Evolutionary conservation across 768 basidiomycete genomes (phyloP).

Genomic region (Tricholoma matsutake): DNA sequence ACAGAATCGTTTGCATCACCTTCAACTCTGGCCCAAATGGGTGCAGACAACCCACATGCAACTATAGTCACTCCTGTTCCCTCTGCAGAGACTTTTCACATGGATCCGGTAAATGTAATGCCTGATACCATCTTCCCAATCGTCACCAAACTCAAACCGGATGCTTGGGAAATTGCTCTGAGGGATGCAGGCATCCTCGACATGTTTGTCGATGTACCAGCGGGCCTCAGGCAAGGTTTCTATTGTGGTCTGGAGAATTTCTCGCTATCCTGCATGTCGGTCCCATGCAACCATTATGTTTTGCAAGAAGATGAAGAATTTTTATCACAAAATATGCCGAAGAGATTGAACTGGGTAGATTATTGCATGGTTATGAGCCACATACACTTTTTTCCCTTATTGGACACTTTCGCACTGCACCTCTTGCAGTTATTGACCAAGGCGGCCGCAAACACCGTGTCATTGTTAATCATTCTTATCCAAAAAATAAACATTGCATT

Average conservation of each 20-base stretch:
- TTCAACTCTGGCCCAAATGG: not conserved
- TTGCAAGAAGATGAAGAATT: conserved; percentile 7
- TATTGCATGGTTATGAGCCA: conserved; percentile 11
- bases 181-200: not conserved
- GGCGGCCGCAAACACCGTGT: too few relatives aligned
- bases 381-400: not conserved
- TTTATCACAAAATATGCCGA: conserved; percentile 11
- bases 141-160: conserved; percentile 13
- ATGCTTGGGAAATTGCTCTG: conserved; percentile 7
- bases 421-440: too few relatives aligned
- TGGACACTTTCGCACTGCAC: too few relatives aligned
- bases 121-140: conserved; percentile 10
- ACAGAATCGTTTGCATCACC: not conserved
- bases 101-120: conserved; percentile 8
- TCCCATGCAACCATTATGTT: conserved; percentile 15
- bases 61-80: conserved; percentile 13
- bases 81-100: conserved; percentile 11
- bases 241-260: conserved; percentile 11
- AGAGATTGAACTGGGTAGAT: conserved; percentile 11
- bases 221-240: conserved; percentile 19
- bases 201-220: conserved; percentile 6
- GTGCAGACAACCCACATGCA: conserved; percentile 3
- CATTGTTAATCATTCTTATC: too few relatives aligned
- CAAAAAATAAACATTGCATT: not conserved
- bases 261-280: conserved; percentile 5